Evolutionary conservation across 2,329 filamentous ascomycete genomes (phyloP), one percentile per base, ranked within the genome.

Genomic region (Colletotrichum lini): DNA sequence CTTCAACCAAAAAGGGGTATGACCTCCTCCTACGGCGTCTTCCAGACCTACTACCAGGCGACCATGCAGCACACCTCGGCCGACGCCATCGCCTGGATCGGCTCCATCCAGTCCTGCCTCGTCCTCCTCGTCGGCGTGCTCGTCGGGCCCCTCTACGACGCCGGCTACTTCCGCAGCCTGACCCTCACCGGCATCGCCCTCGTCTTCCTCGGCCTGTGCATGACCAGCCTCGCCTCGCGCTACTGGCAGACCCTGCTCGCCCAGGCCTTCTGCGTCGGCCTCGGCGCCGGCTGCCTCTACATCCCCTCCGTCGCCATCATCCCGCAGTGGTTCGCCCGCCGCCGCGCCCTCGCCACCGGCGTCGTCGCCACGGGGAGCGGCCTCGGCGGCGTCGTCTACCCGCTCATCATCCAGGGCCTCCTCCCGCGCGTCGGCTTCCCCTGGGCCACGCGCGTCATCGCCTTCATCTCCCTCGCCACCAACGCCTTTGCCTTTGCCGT

Each of bases 241-340:
- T 85, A 84, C 78, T 85, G 79, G 77, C 83, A 85, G 66, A 72
- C 83, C 21, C 72, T 86, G 9, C 76, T 86, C 4, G 75, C 82
- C 0, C 84, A 85, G 70, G 83, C 84, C 7, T 57, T 84, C 40
- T 82, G 80, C 69, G 76, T 82, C 49, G 86, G 85, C 1, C 56
- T 85, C 1, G 85, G 85, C 2, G 79, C 79, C 23, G 84, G 82
- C 4, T 78, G 80, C 70, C 73, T 82, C 21, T 82, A 81, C 52
- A 72, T 84, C 6, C 83, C 83, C 2, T 78, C 77, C 38, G 77
- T 85, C 3, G 81, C 83, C 10, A 76, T 86, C 47, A 75, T 85
- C 4, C 75, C 79, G 0, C 78, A 81, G 44, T 86, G 84, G 74
- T 86, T 85, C 72, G 65, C 72, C 10, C 79, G 74, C 52, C 80